Evolutionary conservation across 2,329 filamentous ascomycete species (phyloP), one percentile per base, ranked within the genome.

Genomic region (Diaporthe destruens): DNA sequence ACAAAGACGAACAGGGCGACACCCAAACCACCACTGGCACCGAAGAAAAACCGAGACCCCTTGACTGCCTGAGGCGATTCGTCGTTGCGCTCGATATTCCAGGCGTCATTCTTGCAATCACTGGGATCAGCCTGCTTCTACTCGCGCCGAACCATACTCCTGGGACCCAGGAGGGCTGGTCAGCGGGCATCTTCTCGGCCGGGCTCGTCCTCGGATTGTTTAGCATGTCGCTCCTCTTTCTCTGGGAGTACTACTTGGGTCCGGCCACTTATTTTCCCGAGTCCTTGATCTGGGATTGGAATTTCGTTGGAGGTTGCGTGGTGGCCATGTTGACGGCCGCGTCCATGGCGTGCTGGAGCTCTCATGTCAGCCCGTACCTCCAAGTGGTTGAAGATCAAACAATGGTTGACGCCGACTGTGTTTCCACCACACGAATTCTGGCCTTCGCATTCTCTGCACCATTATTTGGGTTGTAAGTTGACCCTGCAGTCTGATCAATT

Each of bases 221-320:
- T 12, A 47, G 39, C 18, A 1, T 63, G 1, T 0, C 25, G 11
- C 1, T 7, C 2, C 4, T 47, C 14, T 1, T 7, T 6, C 1
- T 61, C 8, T 61, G 57, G 57, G 57, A 63, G 23, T 11, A 3
- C 6, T 6, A 9, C 3, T 3, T 42, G 20, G 18, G 8, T 49
- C 57, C 57, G 6, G 25, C 4, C 42, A 23, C 39, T 16, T 34
- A 14, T 20, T 20, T n/a, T 12, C 25, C 25, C 18, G 8, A 18
- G 57, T 6, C 4, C 11, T 20, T 49, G 5, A 12, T 49, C 1
- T 23, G 1, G 8, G 42, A 34, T 42, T 14, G 9, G 11, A 49
- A 23, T 6, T 2, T 63, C 6, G 9, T 34, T 8, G 18, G 18
- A 2, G 57, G 39, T 5, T 63, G 42, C 25, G 14, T n/a, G 39